Conservation (phyloP, 331 rosid genomes). For the Prunus yedoensis region DNA sequence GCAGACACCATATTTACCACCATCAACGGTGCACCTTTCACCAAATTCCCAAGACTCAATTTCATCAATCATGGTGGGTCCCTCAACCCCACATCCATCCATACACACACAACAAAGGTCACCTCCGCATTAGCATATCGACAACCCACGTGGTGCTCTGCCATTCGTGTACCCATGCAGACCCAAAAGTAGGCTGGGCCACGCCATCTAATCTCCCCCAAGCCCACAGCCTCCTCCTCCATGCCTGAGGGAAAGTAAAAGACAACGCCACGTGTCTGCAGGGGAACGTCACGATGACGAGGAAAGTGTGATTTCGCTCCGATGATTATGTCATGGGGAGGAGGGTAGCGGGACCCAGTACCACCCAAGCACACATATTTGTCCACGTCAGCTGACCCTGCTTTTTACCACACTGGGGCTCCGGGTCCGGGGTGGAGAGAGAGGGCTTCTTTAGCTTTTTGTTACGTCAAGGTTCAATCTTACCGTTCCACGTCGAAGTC, state of each 20-base stretch:
- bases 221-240: constrained; percentile 58
- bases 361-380: background rate
- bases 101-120: background rate
- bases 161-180: background rate
- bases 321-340: constrained; percentile 54
- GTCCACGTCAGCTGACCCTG: constrained; percentile 45
- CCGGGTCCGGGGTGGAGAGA: background rate
- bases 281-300: constrained; percentile 59
- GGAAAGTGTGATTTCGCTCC: constrained; percentile 37
- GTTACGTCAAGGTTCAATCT: constrained; percentile 59
- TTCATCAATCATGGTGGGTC: constrained; percentile 33
- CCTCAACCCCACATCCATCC: constrained; percentile 30
- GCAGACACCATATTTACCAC: constrained; percentile 82
- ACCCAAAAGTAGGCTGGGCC: constrained; percentile 26
- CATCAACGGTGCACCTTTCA: constrained; percentile 63
- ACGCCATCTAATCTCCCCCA: background rate
- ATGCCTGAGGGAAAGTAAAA: constrained; percentile 49
- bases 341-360: constrained; percentile 36
- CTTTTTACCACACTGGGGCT: constrained; percentile 14
- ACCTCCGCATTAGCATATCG: background rate
- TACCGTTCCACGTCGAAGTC: constrained; percentile 58
- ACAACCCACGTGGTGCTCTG: constrained; percentile 32
- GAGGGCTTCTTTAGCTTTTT: constrained; percentile 28
- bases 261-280: constrained; percentile 52
- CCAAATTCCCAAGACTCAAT: background rate